Percentiles rank a stretch among this genome's conserved stretches.
These are phyloP conservation scores for Hamigera avellanea DNA, from an alignment of 495 filamentous ascomycete species.

Conservation along the genomic window DNA sequence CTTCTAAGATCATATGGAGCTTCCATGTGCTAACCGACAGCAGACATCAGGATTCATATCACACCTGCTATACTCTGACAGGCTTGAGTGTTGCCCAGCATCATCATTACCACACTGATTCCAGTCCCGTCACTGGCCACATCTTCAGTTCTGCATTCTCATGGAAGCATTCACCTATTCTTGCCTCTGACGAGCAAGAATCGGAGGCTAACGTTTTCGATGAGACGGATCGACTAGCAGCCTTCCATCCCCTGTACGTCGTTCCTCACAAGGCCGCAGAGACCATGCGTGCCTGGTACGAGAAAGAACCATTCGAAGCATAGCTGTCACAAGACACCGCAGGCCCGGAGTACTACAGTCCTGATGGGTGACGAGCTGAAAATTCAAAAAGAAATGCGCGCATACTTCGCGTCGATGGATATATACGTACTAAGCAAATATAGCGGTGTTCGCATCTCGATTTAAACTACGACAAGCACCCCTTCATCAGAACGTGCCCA, in stretches of 20 bases:
- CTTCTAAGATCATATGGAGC: neutral
- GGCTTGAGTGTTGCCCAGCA: conserved; percentile 78
- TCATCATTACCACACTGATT: conserved; percentile 49
- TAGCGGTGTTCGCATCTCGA: too few relatives aligned
- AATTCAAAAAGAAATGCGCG: too few relatives aligned
- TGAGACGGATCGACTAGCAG: conserved; percentile 31
- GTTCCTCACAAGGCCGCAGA: conserved; percentile 62
- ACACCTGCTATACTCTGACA: conserved; percentile 80
- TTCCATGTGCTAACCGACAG: conserved; percentile 10
- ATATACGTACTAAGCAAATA: too few relatives aligned
- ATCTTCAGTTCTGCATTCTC: conserved; percentile 45
- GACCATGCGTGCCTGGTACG: conserved; percentile 51
- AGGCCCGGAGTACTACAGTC: too few relatives aligned
- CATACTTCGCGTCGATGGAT: too few relatives aligned
- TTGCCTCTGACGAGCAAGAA: conserved; percentile 35
- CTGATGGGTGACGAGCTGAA: too few relatives aligned
- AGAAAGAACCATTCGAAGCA: conserved; percentile 16
- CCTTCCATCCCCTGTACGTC: conserved; percentile 76
- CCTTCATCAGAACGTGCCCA: too few relatives aligned
- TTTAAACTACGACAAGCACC: too few relatives aligned
- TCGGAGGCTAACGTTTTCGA: conserved; percentile 29
- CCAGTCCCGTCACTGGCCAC: conserved; percentile 20
- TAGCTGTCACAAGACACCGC: conserved; percentile 2
- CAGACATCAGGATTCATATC: conserved; percentile 76
- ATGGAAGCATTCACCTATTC: conserved; percentile 46